These are phyloP conservation scores for Quercus tomentella DNA, from an alignment of 331 rosid genomes.

Conservation along the genomic window DNA sequence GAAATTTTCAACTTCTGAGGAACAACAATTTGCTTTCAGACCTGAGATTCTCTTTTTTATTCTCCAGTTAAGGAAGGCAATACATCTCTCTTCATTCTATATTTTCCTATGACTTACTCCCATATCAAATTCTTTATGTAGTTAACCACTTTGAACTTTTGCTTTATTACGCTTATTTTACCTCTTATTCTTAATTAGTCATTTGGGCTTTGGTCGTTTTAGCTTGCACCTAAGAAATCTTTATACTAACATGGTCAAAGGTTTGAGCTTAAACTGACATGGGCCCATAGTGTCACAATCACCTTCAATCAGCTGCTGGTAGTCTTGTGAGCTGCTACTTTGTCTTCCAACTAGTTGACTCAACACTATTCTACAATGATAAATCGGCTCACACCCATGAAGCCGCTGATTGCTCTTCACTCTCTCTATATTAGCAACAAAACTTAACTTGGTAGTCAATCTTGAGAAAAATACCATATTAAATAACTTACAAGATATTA, in stretches of 20 bases:
- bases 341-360: too few species aligned
- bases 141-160: not conserved
- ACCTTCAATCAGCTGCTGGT: too few species aligned
- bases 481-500: too few species aligned
- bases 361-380: too few species aligned
- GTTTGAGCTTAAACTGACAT: not conserved
- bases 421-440: too few species aligned
- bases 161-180: not conserved
- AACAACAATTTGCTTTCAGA: not conserved
- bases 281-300: not conserved
- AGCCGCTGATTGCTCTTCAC: too few species aligned
- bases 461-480: too few species aligned
- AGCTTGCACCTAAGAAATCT: not conserved
- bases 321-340: too few species aligned
- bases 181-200: not conserved
- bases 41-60: not conserved
- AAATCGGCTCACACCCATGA: too few species aligned
- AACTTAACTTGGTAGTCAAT: too few species aligned
- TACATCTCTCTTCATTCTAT: not conserved
- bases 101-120: not conserved
- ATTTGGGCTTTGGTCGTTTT: not conserved
- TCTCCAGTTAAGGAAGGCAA: not conserved
- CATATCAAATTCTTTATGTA: not conserved
- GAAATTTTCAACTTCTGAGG: not conserved
- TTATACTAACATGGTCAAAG: not conserved